Conservation (phyloP, 2,329 filamentous ascomycete species). For the Monosporascus sp. region DNA sequence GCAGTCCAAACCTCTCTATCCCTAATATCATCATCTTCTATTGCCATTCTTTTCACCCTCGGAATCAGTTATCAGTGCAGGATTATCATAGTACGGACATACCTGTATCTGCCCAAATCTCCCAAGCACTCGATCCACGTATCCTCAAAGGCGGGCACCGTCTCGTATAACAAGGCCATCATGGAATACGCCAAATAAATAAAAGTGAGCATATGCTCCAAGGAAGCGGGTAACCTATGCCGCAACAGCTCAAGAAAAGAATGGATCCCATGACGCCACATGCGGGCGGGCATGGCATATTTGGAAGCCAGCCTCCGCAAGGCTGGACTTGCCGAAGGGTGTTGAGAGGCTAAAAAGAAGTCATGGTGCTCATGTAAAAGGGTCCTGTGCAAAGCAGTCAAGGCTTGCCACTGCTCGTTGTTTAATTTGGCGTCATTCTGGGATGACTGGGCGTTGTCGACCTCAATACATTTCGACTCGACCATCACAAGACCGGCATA, state of each 20-base stretch:
- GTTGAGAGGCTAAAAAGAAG: slow-evolving; percentile 81
- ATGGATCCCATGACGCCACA: slow-evolving; percentile 94
- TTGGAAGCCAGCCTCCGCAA: slow-evolving; percentile 67
- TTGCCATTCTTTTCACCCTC: slow-evolving; percentile 62
- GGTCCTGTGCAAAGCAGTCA: slow-evolving; percentile 77
- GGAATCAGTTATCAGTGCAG: slow-evolving; percentile 3
- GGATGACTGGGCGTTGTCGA: slow-evolving; percentile 59
- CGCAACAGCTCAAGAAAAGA: slow-evolving; percentile 74
- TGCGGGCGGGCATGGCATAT: slow-evolving; percentile 85
- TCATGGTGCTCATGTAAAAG: slow-evolving; percentile 79
- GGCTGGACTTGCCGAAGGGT: slow-evolving; percentile 68
- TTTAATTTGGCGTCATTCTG: slow-evolving; percentile 40
- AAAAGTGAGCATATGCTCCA: slow-evolving; percentile 88
- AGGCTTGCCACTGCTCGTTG: slow-evolving; percentile 74
- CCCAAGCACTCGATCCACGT: slow-evolving; percentile 94
- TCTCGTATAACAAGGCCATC: slow-evolving; percentile 83
- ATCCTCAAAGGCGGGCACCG: slow-evolving; percentile 73
- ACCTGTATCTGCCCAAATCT: slow-evolving; percentile 70
- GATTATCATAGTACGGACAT: slow-evolving; percentile 7
- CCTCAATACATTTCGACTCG: slow-evolving; percentile 80
- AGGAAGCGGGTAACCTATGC: slow-evolving; percentile 65
- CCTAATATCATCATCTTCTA: slow-evolving; percentile 73
- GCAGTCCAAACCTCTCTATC: slow-evolving; percentile 78
- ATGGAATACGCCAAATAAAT: slow-evolving; percentile 87
- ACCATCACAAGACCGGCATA: slow-evolving; percentile 83